Percentiles rank a stretch among this genome's conserved stretches.
These are phyloP conservation scores for Suhomyces kunorum DNA, from an alignment of 1,139 yeast genomes.

Conservation along the genomic window DNA sequence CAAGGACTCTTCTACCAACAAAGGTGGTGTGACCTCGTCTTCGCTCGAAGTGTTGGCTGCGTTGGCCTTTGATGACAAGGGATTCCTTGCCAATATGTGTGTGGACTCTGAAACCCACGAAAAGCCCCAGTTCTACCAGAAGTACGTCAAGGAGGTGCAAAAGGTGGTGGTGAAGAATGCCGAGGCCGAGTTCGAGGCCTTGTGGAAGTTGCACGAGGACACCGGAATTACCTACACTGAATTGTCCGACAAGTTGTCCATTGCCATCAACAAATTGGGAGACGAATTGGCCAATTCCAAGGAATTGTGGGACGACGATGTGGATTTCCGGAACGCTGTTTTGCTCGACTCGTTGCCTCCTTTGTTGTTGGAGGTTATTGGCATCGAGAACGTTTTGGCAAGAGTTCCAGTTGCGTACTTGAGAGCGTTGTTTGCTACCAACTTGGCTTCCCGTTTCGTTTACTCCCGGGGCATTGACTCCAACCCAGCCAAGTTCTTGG, in stretches of 20 bases:
- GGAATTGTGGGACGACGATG: constrained; percentile 84
- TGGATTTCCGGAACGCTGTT: constrained; percentile 72
- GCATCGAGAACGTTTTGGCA: constrained; percentile 67
- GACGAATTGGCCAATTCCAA: constrained; percentile 84
- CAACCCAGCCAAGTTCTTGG: constrained; percentile 82
- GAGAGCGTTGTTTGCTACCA: constrained; percentile 88
- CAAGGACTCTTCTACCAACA: constrained; percentile 96
- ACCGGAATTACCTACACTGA: constrained; percentile 75
- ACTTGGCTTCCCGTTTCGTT: constrained; percentile 85
- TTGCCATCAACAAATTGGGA: constrained; percentile 82
- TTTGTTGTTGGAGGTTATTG: constrained; percentile 67
- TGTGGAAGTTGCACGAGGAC: constrained; percentile 73
- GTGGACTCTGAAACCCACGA: constrained; percentile 52
- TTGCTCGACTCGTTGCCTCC: constrained; percentile 79
- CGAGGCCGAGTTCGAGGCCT: constrained; percentile 75
- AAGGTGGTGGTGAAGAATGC: constrained; percentile 75
- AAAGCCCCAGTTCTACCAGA: constrained; percentile 74
- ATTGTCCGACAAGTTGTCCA: constrained; percentile 81
- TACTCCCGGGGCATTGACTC: constrained; percentile 83
- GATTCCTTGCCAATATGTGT: constrained; percentile 76
- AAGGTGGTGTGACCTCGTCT: constrained; percentile 98
- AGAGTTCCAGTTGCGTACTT: constrained; percentile 89
- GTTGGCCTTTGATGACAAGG: constrained; percentile 83
- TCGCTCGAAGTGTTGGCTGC: constrained; percentile 95
- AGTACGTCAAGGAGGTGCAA: constrained; percentile 85